Base-by-base conservation (phyloP, 768 basidiomycete species). In the Russula sp. region DNA sequence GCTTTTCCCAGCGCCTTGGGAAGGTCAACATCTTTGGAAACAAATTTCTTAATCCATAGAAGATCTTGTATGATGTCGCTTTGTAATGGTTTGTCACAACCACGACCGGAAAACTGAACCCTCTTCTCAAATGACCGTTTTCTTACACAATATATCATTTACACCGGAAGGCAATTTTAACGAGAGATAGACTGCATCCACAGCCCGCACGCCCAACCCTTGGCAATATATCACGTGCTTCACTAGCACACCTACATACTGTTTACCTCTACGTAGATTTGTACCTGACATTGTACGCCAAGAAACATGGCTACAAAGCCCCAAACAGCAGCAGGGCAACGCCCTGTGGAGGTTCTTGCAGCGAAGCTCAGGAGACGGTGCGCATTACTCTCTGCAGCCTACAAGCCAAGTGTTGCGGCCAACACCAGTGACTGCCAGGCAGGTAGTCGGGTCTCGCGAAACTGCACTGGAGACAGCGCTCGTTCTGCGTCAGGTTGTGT, bases 381-480 rank as follows among this genome's bases (percentile, higher is more conserved):
- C 75, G 85, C 80, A 36, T 32, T 55, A 41, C 49, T 43, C 38
- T 46, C 61, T 46, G 56, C 55, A 42, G 51, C 45, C 32, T 46
- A 3, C 16, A 38, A 38, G 38, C 42, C 25, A 41, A 51, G 58
- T 64, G 56, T 45, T 63, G 60, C 39, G 14, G 65, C 62, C 38
- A 59, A 50, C 42, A 56, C 64, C 52, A 38, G 67, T 48, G 56
- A 67, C 61, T 51, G 56, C 39, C 47, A 97, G 94, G 66, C 93
- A 97, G 74, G 79, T 98, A 51, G 85, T 96, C 61, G 96, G 97
- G 35, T 95, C 96, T 11, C 83, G 89, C 59, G 83, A 87, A 57
- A 85, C 95, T 2, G 94, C 97, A 0, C 74, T 96, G 3, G 94
- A 97, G 72, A 98, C 95, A 0, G 79, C 94, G 7, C 81, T 88